phyloP scores from a whole-genome alignment of 1,139 yeast species.

The Diutina siamensis region DNA sequence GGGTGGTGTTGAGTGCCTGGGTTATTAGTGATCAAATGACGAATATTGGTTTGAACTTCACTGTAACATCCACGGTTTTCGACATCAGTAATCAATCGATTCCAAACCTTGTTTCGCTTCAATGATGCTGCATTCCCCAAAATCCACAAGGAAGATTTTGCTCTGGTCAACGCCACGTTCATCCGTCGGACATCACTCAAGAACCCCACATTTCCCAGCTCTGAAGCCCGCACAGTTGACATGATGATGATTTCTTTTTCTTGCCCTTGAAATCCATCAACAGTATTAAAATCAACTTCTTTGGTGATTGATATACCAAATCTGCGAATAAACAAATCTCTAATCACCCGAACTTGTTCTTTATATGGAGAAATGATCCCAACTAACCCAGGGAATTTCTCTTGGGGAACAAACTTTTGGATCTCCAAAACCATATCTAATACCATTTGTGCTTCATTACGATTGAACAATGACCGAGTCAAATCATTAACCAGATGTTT shows the following conservation, averaged over 20 bases:
- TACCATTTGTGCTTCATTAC: conserved; percentile 61
- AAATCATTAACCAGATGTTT: conserved; percentile 50
- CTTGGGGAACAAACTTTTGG: conserved; percentile 36
- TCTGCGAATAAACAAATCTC: conserved; percentile 40
- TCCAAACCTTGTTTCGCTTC: conserved; percentile 57
- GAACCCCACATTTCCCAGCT: conserved; percentile 65
- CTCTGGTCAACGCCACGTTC: conserved; percentile 95
- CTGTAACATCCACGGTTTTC: conserved; percentile 24
- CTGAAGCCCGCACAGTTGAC: conserved; percentile 89
- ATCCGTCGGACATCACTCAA: conserved; percentile 82
- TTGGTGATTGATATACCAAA: conserved; percentile 55
- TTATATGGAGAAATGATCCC: conserved; percentile 95
- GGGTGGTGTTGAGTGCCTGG: too few relatives aligned
- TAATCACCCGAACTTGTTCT: conserved; percentile 62
- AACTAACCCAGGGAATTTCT: conserved; percentile 56
- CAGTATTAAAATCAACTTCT: conserved; percentile 82
- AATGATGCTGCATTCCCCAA: conserved; percentile 68
- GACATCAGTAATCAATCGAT: conserved; percentile 53
- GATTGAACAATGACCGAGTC: conserved; percentile 62
- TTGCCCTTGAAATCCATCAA: conserved; percentile 98
- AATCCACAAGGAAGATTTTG: conserved; percentile 85
- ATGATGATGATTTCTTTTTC: conserved; percentile 88
- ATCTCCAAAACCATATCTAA: conserved; percentile 54
- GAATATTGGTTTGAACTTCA: not conserved
- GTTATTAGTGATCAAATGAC: not conserved